Base-by-base conservation (phyloP, 345 rosid genomes). In the Limnanthes douglasii region DNA sequence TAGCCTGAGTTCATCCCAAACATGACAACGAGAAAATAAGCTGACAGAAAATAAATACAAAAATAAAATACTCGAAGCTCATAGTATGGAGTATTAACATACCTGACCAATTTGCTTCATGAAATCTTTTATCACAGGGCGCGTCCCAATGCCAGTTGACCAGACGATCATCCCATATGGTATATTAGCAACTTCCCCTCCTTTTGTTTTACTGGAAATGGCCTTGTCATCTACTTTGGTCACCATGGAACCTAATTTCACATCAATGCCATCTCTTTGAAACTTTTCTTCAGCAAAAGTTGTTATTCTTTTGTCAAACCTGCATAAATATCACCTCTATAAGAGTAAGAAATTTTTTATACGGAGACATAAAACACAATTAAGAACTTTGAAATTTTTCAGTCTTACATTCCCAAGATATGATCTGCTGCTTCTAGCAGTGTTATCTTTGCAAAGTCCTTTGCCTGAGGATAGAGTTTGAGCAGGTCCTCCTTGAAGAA, bases 241-340 rank as follows among this genome's bases (percentile, higher is more conserved):
- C 39, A 92, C 99, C 99, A 85, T 92, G 18, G 96, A 78, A 11
- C 99, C 99, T 27, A 86, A 58, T 50, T 71, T 78, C 52, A 92
- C 79, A 55, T 92, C 71, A 34, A 92, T 92, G 27, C 93, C 96
- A 18, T 78, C 94, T 50, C 99, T 85, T 46, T 49, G 39, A 50
- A 90, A 90, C 59, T 90, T 90, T n/a, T 34, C 56, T 62, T 92
- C 99, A 5, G 99, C 99, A 64, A 92, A 85, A 11, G 53, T 66
- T 16, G 99, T 92, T 47, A 92, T 92, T 71, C 99, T 75, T 62
- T 92, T 81, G 80, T 92, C 99, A 75, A 92, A 92, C 99, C 96
- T 92, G 63, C 30, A 63, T 46, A 35, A 21, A 5, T 42, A 29
- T n/a, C 39, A 24, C 11, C 9, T 30, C 18, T 9, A 9, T 11